These are phyloP conservation scores for Colletotrichum karsti DNA, from an alignment of 2,329 filamentous ascomycete species.

Conservation along the genomic window DNA sequence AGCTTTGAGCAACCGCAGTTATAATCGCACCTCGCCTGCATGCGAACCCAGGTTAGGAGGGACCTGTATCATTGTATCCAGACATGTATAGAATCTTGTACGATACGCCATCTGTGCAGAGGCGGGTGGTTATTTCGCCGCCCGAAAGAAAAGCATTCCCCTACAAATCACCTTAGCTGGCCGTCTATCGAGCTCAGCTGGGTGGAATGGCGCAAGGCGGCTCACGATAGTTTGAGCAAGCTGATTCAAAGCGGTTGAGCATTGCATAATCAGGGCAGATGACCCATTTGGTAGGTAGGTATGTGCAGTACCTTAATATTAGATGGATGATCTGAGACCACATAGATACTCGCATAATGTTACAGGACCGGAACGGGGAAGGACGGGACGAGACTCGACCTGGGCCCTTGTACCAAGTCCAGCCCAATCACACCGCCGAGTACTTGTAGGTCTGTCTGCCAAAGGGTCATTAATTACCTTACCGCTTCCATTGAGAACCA, in stretches of 20 bases:
- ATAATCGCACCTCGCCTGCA: background rate
- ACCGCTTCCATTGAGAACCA: background rate
- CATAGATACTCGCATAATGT: slow-evolving; percentile 23
- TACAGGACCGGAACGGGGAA: slow-evolving; percentile 26
- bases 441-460: background rate
- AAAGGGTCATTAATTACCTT: background rate
- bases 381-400: slow-evolving; percentile 11
- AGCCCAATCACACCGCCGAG: slow-evolving; percentile 26
- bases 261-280: slow-evolving; percentile 13
- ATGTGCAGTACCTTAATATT: background rate
- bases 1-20: slow-evolving; percentile 7
- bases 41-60: background rate
- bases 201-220: background rate
- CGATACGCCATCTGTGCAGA: slow-evolving; percentile 20
- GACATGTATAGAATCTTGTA: slow-evolving; percentile 29
- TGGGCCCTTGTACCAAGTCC: slow-evolving; percentile 16
- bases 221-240: background rate
- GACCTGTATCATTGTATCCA: slow-evolving; percentile 27
- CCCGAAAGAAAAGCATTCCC: background rate
- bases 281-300: background rate
- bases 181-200: background rate
- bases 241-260: background rate
- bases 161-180: background rate
- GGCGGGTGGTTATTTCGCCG: background rate
- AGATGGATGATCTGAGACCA: too few relatives aligned